A percentile compares a stretch with the other conserved stretches of the same genome.
Evolutionary conservation across 2,329 filamentous ascomycete species (phyloP).

Genomic region (Trichoderma polysporum): DNA sequence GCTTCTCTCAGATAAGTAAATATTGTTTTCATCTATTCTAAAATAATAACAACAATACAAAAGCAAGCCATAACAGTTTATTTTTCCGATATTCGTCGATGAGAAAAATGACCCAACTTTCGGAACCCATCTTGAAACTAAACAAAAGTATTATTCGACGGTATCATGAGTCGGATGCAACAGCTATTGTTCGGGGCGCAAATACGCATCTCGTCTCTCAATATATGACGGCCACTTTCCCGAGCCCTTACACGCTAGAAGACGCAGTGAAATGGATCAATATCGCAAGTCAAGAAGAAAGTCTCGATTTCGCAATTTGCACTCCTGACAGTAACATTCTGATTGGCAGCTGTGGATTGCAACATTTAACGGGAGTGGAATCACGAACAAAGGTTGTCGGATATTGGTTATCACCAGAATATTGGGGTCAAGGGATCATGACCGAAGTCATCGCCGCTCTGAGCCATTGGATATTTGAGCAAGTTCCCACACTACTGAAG

Average conservation of each 20-base stretch:
- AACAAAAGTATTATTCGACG: neutral
- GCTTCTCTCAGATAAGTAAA: neutral
- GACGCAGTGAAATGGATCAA: neutral
- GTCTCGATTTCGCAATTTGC: neutral
- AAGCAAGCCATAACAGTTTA: neutral
- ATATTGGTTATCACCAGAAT: constrained; percentile 1
- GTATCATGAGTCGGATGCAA: neutral
- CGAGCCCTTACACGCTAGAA: neutral
- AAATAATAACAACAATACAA: too few relatives aligned
- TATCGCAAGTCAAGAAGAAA: neutral
- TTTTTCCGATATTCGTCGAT: neutral
- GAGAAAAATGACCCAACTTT: neutral
- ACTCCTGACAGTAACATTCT: neutral
- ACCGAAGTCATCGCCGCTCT: neutral
- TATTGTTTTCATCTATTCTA: neutral
- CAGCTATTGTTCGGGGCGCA: neutral
- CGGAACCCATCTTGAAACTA: neutral
- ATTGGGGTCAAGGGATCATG: constrained; percentile 1
- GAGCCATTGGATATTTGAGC: neutral
- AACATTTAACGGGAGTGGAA: neutral
- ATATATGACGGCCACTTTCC: constrained; percentile 1
- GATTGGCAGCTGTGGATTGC: neutral
- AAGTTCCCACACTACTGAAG: neutral
- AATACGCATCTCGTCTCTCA: neutral
- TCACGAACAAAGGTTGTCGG: constrained; percentile 1